Conservation (phyloP, 2,329 filamentous ascomycete genomes). For the Fusarium sp. region DNA sequence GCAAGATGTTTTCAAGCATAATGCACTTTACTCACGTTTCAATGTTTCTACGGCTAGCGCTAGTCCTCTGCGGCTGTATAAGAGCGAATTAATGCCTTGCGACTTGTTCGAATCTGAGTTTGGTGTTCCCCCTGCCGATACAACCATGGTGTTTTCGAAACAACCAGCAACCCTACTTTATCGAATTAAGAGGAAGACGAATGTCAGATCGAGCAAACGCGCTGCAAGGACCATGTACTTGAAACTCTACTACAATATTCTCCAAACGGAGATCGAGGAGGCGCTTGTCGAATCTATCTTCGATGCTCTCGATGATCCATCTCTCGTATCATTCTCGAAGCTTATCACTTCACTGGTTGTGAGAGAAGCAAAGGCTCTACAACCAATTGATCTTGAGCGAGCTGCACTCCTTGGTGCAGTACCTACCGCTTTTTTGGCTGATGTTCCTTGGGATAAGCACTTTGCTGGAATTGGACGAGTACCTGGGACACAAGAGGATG, state of each 20-base stretch:
- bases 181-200: slow-evolving; percentile 73
- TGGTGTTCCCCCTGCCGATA: slow-evolving; percentile 63
- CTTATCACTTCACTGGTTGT: slow-evolving; percentile 61
- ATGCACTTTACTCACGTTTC: slow-evolving; percentile 86
- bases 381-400: slow-evolving; percentile 66
- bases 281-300: slow-evolving; percentile 60
- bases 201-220: slow-evolving; percentile 50
- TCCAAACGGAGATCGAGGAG: slow-evolving; percentile 78
- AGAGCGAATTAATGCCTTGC: slow-evolving; percentile 77
- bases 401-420: slow-evolving; percentile 66
- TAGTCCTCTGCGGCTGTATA: slow-evolving; percentile 79
- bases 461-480: slow-evolving; percentile 64
- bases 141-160: slow-evolving; percentile 78
- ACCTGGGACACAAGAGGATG: slow-evolving; percentile 52
- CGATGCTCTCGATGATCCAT: slow-evolving; percentile 54
- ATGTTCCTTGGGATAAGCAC: slow-evolving; percentile 61
- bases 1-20: slow-evolving; percentile 92
- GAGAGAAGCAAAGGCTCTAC: slow-evolving; percentile 58
- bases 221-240: slow-evolving; percentile 69
- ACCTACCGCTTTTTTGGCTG: slow-evolving; percentile 61
- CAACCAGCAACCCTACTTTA: slow-evolving; percentile 87
- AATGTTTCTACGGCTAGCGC: slow-evolving; percentile 85
- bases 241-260: slow-evolving; percentile 78
- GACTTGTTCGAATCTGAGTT: slow-evolving; percentile 75
- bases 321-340: slow-evolving; percentile 60